phyloP scores from a whole-genome alignment of 2,329 filamentous ascomycete genomes.

The Thermothelomyces thermophilus region DNA sequence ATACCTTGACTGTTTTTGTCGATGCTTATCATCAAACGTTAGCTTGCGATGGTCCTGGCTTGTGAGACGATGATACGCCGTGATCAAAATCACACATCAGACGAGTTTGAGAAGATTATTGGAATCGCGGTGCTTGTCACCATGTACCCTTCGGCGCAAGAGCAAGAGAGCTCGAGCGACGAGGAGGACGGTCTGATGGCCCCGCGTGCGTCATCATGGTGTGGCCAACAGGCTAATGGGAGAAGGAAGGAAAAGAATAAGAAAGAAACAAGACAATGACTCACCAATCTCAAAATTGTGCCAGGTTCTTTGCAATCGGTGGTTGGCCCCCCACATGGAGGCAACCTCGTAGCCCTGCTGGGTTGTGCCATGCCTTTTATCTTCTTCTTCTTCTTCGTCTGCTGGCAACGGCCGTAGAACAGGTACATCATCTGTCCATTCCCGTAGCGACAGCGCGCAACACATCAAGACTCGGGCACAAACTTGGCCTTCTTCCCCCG shows the following conservation, averaged over 20 bases:
- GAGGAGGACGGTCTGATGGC: constrained; percentile 30
- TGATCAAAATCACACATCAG: constrained; percentile 19
- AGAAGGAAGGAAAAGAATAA: not conserved
- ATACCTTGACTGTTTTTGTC: not conserved
- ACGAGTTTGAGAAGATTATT: constrained; percentile 33
- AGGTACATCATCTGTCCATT: not conserved
- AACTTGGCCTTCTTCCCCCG: constrained; percentile 59
- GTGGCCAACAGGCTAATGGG: not conserved
- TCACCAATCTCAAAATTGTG: constrained; percentile 13
- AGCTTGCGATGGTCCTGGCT: not conserved
- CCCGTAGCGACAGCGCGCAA: not conserved
- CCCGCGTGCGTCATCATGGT: constrained; percentile 35
- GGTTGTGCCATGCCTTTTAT: not conserved
- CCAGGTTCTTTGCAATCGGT: not conserved
- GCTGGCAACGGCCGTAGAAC: no score
- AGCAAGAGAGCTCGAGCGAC: constrained; percentile 25
- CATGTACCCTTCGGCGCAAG: constrained; percentile 30
- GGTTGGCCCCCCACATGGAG: not conserved
- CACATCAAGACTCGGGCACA: constrained; percentile 39
- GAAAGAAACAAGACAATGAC: constrained; percentile 5
- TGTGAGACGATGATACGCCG: not conserved
- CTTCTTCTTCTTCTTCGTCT: no score
- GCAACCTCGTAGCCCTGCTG: not conserved
- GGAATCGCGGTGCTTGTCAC: constrained; percentile 44
- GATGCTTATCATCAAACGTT: not conserved